Conservation (phyloP, 306 rosid genomes). For the Cicer cuneatum region DNA sequence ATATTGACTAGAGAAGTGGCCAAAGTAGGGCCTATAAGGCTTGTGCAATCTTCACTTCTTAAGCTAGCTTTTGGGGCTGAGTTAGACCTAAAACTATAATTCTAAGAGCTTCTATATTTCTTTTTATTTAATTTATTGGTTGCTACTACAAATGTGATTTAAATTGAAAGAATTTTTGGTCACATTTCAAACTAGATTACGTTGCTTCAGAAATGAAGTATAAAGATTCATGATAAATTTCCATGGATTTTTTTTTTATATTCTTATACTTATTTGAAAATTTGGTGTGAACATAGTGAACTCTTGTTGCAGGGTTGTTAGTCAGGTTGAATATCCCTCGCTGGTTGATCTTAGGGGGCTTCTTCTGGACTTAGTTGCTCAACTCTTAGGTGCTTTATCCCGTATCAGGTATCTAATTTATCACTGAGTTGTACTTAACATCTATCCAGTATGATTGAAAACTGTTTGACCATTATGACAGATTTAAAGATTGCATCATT, state of each 20-base stretch:
- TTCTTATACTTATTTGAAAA: conserved; percentile 19
- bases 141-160: not conserved
- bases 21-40: not conserved
- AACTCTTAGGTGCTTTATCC: conserved; percentile 94
- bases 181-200: conserved; percentile 22
- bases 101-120: conserved; percentile 8
- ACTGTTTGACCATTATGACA: conserved; percentile 18
- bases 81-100: conserved; percentile 1
- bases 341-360: conserved; percentile 98
- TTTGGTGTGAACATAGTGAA: conserved; percentile 42
- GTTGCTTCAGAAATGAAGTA: conserved; percentile 30
- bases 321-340: conserved; percentile 98
- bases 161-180: conserved; percentile 19
- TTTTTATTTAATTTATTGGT: not conserved
- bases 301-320: conserved; percentile 90
- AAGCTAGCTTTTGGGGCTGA: not conserved
- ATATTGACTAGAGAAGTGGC: conserved; percentile 1
- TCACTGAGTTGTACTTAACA: conserved; percentile 26
- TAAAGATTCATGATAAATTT: conserved; percentile 27
- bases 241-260: not conserved
- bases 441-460: conserved; percentile 16
- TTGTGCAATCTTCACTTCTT: conserved; percentile 1
- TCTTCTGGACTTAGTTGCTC: conserved; percentile 98
- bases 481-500: conserved; percentile 13
- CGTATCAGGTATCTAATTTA: conserved; percentile 82